Evolutionary conservation across 1,284 basidiomycete species (phyloP).

Genomic region (Cronartium quercuum): DNA sequence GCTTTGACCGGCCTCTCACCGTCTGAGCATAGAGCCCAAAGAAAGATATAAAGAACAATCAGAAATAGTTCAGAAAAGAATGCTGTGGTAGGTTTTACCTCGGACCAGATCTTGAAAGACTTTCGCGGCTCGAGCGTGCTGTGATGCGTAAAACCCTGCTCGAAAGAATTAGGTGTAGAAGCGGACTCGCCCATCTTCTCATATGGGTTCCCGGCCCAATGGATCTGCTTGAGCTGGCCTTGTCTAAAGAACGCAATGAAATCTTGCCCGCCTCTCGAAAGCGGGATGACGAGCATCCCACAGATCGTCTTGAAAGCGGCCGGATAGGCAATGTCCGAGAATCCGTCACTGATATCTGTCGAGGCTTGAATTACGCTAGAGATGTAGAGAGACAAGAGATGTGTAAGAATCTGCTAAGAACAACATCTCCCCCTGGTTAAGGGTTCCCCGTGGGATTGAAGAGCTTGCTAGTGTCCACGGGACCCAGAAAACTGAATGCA

Average conservation of each 20-base stretch:
- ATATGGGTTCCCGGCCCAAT: slow-evolving; percentile 73
- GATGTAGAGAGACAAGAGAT: neutral
- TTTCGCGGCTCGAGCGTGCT: slow-evolving; percentile 62
- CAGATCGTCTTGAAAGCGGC: slow-evolving; percentile 67
- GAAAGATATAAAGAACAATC: neutral
- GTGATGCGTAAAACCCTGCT: neutral
- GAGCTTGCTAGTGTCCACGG: too few species aligned
- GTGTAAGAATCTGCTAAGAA: neutral
- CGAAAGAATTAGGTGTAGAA: neutral
- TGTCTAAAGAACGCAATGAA: slow-evolving; percentile 77
- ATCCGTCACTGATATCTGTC: slow-evolving; percentile 65
- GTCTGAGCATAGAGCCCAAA: slow-evolving; percentile 57
- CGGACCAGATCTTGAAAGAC: slow-evolving; percentile 61
- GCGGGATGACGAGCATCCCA: slow-evolving; percentile 70
- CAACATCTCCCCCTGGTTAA: neutral
- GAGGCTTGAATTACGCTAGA: slow-evolving; percentile 60
- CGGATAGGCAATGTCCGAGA: slow-evolving; percentile 66
- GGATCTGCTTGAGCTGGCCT: slow-evolving; percentile 65
- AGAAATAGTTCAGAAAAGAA: neutral
- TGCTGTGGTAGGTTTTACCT: slow-evolving; percentile 23
- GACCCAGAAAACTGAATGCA: too few species aligned
- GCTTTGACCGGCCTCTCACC: slow-evolving; percentile 64
- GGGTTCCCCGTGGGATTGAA: neutral
- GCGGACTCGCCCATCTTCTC: slow-evolving; percentile 50
- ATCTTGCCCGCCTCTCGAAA: slow-evolving; percentile 53